Conservation (phyloP, 257 asterid species). For the Eustoma russellianum region DNA sequence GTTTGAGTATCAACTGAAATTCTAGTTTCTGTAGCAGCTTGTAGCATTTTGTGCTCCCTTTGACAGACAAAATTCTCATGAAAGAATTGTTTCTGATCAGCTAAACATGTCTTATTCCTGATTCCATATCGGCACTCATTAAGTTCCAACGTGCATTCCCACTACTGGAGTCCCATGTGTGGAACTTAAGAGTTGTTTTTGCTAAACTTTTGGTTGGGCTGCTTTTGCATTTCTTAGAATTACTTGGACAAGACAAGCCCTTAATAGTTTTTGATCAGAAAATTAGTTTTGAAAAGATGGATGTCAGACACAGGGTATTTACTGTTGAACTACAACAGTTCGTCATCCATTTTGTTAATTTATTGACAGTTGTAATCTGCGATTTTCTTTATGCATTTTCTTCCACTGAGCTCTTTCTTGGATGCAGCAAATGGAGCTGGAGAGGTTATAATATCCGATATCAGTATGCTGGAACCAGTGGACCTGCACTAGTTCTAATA, state of each 20-base stretch:
- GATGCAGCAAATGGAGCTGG: conserved; percentile 79
- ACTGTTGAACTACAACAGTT: background rate
- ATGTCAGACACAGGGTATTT: background rate
- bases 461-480: conserved; percentile 61
- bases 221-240: too few species aligned
- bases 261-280: background rate
- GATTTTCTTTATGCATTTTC: background rate
- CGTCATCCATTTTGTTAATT: background rate
- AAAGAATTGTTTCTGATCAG: too few species aligned
- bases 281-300: background rate
- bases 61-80: too few species aligned
- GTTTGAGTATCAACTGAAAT: too few species aligned
- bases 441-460: conserved; percentile 75
- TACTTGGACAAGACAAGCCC: background rate
- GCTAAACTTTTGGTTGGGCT: too few species aligned
- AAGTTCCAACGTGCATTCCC: too few species aligned
- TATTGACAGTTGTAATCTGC: background rate
- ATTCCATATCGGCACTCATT: too few species aligned
- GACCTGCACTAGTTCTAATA: conserved; percentile 77
- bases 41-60: too few species aligned
- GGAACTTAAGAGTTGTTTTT: too few species aligned
- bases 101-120: too few species aligned
- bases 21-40: too few species aligned
- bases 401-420: conserved; percentile 5
- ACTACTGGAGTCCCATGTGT: too few species aligned